phyloP scores from a whole-genome alignment of 2,329 filamentous ascomycete species.

The Coccinonectria pachysandricola region DNA sequence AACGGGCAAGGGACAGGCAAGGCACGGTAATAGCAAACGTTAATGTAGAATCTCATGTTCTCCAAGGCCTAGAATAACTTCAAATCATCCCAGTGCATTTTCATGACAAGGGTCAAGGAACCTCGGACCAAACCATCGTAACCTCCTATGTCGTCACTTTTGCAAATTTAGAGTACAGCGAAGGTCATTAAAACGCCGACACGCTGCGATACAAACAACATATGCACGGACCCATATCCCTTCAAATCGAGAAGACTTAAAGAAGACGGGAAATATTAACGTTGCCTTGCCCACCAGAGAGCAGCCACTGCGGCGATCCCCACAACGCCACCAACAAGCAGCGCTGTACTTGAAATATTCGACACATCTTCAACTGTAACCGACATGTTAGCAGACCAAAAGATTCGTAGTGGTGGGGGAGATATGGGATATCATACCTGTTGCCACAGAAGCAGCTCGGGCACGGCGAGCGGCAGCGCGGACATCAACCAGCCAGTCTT shows the following conservation, averaged over 20 bases:
- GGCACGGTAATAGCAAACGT: too few relatives aligned
- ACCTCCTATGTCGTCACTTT: too few relatives aligned
- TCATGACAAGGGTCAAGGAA: too few relatives aligned
- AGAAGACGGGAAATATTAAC: constrained; percentile 6
- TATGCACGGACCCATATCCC: background rate
- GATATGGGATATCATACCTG: too few relatives aligned
- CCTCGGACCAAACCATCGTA: too few relatives aligned
- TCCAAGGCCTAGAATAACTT: too few relatives aligned
- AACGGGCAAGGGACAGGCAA: too few relatives aligned
- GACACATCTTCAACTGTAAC: constrained; percentile 22
- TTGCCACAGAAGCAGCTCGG: too few relatives aligned
- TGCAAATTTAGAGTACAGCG: background rate
- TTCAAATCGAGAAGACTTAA: background rate
- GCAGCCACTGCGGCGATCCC: constrained; percentile 29
- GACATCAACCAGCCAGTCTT: constrained; percentile 33
- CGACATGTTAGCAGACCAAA: constrained; percentile 11
- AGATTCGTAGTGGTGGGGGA: background rate
- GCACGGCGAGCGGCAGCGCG: constrained; percentile 27
- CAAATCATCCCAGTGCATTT: too few relatives aligned
- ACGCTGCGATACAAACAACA: background rate
- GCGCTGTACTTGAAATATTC: constrained; percentile 19
- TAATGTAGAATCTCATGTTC: too few relatives aligned
- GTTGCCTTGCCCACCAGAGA: constrained; percentile 26
- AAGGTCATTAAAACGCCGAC: background rate
- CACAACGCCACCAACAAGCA: constrained; percentile 25